Conservation (phyloP, 257 asterid genomes). For the Asclepias syriaca region DNA sequence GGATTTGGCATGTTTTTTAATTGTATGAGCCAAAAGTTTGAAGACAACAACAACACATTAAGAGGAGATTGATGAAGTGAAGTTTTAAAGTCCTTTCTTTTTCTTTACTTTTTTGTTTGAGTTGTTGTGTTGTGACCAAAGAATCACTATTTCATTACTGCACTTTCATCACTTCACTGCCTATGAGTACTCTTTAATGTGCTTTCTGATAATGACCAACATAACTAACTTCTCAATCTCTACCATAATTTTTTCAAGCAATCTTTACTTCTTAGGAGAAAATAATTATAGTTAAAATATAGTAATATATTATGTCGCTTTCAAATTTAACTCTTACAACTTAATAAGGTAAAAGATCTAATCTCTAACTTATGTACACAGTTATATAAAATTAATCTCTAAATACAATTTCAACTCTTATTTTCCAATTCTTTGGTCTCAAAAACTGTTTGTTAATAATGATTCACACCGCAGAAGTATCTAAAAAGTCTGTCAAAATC, state of each 20-base stretch:
- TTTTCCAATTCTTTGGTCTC: not conserved
- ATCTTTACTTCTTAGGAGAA: too few relatives aligned
- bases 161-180: not conserved
- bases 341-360: too few relatives aligned
- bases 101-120: not conserved
- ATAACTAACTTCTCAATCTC: not conserved
- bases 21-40: not conserved
- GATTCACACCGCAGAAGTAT: not conserved
- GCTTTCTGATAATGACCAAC: not conserved
- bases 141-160: not conserved
- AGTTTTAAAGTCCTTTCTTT: not conserved
- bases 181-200: not conserved
- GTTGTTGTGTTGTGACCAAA: constrained; percentile 5
- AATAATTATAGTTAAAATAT: too few relatives aligned
- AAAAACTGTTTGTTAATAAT: not conserved
- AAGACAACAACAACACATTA: not conserved
- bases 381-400: too few relatives aligned
- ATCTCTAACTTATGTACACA: too few relatives aligned
- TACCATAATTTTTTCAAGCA: too few relatives aligned
- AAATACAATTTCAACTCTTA: not conserved
- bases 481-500: not conserved
- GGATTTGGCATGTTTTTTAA: not conserved
- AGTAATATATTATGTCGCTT: too few relatives aligned
- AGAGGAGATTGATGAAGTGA: not conserved
- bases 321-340: too few relatives aligned